These are phyloP conservation scores for Plasmodium yoelii DNA, from an alignment of 169 alveolate species.

Conservation along the genomic window DNA sequence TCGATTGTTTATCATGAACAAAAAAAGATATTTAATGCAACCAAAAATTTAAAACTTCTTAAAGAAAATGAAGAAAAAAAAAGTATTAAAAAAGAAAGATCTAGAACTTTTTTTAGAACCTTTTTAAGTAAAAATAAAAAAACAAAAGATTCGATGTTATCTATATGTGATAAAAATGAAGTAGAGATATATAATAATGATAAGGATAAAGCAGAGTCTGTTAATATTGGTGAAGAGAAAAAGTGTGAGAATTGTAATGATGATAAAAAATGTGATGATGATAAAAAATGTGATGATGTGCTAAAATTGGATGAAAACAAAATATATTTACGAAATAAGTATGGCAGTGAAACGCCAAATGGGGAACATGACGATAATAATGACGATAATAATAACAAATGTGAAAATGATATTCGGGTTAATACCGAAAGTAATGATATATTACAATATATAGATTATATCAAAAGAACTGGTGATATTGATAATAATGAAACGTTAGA, in stretches of 20 bases:
- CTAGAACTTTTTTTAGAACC: background rate
- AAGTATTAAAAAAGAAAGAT: slow-evolving; percentile 29
- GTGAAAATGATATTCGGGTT: background rate
- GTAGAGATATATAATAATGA: background rate
- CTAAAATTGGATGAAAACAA: background rate
- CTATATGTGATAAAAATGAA: background rate
- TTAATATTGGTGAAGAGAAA: background rate
- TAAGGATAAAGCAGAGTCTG: no score
- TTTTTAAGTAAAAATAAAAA: slow-evolving; percentile 8
- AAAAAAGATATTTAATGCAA: slow-evolving; percentile 65
- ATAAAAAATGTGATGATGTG: background rate
- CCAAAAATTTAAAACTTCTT: slow-evolving; percentile 57
- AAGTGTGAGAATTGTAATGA: background rate
- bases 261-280: background rate
- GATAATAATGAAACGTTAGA: background rate
- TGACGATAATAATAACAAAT: background rate
- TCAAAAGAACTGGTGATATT: background rate
- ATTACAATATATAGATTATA: background rate
- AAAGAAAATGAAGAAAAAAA: slow-evolving; percentile 74
- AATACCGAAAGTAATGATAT: background rate
- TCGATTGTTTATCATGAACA: slow-evolving; percentile 59
- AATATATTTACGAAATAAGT: background rate
- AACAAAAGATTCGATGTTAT: background rate
- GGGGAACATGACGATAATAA: background rate
- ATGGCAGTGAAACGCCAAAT: background rate